Base-by-base conservation (phyloP, 192 early-diverging fungal genomes). In the Linnemannia exigua region DNA sequence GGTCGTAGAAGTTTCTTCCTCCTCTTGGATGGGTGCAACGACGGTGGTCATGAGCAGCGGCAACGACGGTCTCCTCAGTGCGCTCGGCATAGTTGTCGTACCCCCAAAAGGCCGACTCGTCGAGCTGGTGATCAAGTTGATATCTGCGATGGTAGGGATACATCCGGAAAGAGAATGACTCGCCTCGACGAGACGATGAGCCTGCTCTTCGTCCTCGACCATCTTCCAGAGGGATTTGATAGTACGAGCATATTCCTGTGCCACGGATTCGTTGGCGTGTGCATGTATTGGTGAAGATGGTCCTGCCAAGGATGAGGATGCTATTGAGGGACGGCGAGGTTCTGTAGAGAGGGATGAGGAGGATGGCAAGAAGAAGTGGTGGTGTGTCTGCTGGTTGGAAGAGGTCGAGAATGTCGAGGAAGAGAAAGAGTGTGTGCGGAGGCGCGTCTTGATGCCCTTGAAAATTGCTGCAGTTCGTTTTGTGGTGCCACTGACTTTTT, bases 161-260 rank as follows among this genome's bases (percentile, higher is more conserved):
- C 9, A 63, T 4, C 58, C 58, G 2, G 58, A 63, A 14, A 63
- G 58, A 3, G 58, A 63, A 16, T 63, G 58, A 16, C 58, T 63
- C 3, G 78, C 74, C 58, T 86, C 84, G n/a, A 75, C 74, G 1
- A 86, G 75, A 9, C 84, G 52, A 14, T 86, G 50, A 0, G 79
- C 75, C 3, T 80, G 74, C n/a, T 80, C 74, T 58, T 86, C 70
- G 17, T 86, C 79, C 35, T 86, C 84, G n/a, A 86, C 70, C 79
- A 86, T 80, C 36, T 75, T 61, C 84, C 84, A 86, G 36, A 86
- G 69, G 12, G 78, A 47, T 63, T 86, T 86, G 47, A 86, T 79
- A 1, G 78, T 80, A 12, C 84, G 35, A 58, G 84, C 84, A 47
- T 86, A 86, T 37, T 86, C 84, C 74, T 86, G 84, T 19, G 84